Evolutionary conservation across 148 eudicot species (phyloP).

Genomic region (Amaranthus palmeri): DNA sequence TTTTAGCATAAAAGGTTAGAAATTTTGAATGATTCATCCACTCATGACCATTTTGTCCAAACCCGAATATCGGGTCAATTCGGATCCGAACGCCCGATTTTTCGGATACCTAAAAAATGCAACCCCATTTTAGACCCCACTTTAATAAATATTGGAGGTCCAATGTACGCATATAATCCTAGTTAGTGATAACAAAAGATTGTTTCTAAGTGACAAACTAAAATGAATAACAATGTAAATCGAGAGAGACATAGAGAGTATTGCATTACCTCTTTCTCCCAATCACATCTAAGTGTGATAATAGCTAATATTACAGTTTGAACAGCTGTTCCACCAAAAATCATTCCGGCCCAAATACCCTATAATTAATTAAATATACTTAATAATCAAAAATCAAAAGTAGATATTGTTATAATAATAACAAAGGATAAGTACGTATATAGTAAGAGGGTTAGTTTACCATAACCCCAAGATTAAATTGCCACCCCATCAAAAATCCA

Average conservation of each 20-base stretch:
- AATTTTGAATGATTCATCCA: no score
- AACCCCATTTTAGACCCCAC: not conserved
- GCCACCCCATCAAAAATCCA: constrained; percentile 41
- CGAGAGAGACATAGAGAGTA: no score
- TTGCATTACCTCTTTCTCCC: constrained; percentile 54
- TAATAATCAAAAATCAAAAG: no score
- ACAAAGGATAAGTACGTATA: not conserved
- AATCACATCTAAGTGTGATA: constrained; percentile 43
- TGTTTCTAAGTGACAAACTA: no score
- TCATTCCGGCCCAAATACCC: constrained; percentile 74
- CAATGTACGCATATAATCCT: no score
- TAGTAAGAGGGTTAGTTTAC: constrained; percentile 27
- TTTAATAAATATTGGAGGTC: no score
- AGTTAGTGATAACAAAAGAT: no score
- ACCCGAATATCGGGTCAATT: no score
- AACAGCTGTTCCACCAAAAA: constrained; percentile 53
- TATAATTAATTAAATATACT: not conserved
- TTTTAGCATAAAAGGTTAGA: not conserved
- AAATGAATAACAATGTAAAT: no score
- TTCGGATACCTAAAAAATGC: not conserved
- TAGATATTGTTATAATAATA: no score
- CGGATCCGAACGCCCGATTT: no score
- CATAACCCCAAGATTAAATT: constrained; percentile 37
- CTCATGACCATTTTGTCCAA: no score
- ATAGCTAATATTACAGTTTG: constrained; percentile 46